phyloP scores from a whole-genome alignment of 208 protist species.

The Angomonas deanei region DNA sequence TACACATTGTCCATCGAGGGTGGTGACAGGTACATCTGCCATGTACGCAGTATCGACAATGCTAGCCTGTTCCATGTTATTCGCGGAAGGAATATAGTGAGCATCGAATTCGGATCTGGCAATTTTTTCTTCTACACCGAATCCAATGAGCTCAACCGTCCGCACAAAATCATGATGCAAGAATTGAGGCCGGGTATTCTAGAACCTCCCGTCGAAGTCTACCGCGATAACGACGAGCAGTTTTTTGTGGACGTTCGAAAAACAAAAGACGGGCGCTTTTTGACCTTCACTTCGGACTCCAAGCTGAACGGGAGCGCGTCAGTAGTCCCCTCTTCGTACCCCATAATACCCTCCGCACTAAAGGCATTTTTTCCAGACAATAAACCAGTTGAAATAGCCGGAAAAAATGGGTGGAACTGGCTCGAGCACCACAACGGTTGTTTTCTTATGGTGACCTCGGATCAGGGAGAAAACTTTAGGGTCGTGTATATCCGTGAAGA shows the following conservation, averaged over 20 bases:
- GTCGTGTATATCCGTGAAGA: conserved; percentile 81
- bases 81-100: conserved; percentile 86
- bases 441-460: conserved; percentile 84
- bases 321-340: conserved; percentile 81
- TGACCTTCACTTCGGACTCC: conserved; percentile 88
- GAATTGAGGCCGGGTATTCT: conserved; percentile 85
- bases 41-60: conserved; percentile 87
- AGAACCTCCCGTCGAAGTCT: conserved; percentile 73
- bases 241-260: conserved; percentile 89
- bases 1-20: conserved; percentile 89
- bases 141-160: conserved; percentile 85
- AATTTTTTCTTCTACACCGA: conserved; percentile 89
- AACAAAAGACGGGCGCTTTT: conserved; percentile 80
- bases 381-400: conserved; percentile 71
- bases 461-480: conserved; percentile 76
- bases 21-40: conserved; percentile 87
- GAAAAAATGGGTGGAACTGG: conserved; percentile 80
- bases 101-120: conserved; percentile 84
- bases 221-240: conserved; percentile 83
- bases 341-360: conserved; percentile 61
- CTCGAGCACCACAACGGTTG: conserved; percentile 82
- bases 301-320: conserved; percentile 69
- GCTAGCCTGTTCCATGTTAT: conserved; percentile 87
- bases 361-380: conserved; percentile 62
- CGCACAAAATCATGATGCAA: conserved; percentile 85